Percentiles rank a stretch among this genome's conserved stretches.
phyloP scores from a whole-genome alignment of 495 filamentous ascomycete genomes.

The Melanomma pulvis-pyrius region DNA sequence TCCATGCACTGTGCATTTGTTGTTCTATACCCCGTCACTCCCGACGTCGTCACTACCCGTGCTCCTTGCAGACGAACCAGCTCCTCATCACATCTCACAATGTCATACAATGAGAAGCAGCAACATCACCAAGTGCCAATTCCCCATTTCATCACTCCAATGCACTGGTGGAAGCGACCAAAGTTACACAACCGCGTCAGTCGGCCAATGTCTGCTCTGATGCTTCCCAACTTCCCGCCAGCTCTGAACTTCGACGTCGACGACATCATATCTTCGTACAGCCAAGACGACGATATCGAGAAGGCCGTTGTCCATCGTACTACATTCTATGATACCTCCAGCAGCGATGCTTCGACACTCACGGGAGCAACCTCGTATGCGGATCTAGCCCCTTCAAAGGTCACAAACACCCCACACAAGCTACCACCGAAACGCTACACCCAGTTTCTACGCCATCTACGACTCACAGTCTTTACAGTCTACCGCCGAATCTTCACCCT shows the following conservation, averaged over 20 bases:
- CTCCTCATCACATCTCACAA: neutral
- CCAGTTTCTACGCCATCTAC: conserved; percentile 8
- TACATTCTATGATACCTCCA: neutral
- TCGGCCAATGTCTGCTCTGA: neutral
- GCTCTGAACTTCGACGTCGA: neutral
- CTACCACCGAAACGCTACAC: conserved; percentile 24
- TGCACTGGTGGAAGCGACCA: neutral
- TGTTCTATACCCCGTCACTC: neutral
- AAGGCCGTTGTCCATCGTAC: neutral
- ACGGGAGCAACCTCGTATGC: neutral
- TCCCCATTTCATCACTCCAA: neutral
- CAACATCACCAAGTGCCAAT: neutral
- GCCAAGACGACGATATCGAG: neutral
- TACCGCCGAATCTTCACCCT: conserved; percentile 33
- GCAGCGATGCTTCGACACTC: neutral
- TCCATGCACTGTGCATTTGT: neutral
- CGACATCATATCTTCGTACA: neutral
- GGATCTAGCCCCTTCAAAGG: neutral
- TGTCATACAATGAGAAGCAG: neutral
- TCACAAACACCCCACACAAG: neutral
- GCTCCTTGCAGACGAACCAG: neutral
- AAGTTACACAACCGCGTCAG: neutral
- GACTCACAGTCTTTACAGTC: conserved; percentile 16
- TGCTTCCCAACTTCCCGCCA: neutral
- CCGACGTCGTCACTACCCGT: neutral